A percentile compares a stretch with the other conserved stretches of the same genome.
Conservation (phyloP, 2,329 filamentous ascomycete genomes). For the Verticillium klebahnii region DNA sequence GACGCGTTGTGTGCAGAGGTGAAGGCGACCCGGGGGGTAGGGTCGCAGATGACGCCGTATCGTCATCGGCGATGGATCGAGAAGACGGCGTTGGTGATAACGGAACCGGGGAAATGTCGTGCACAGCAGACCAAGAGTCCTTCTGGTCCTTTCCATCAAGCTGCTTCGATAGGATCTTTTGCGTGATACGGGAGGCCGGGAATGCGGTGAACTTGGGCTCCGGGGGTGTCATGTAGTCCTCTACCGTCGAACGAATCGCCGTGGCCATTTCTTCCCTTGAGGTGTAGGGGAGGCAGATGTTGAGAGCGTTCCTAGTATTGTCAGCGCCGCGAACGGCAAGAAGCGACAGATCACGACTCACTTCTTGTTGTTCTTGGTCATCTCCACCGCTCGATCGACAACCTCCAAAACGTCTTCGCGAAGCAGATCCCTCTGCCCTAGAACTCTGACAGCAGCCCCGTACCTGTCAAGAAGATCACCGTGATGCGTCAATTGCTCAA, state of each 20-base stretch:
- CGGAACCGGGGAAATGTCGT: conserved; percentile 36
- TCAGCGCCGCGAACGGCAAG: background rate
- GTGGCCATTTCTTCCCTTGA: conserved; percentile 92
- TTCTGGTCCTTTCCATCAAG: conserved; percentile 37
- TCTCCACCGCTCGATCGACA: conserved; percentile 77
- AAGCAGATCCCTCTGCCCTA: conserved; percentile 80
- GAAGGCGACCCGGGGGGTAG: conserved; percentile 47
- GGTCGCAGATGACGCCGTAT: conserved; percentile 54
- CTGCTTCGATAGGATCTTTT: conserved; percentile 73
- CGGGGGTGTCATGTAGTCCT: conserved; percentile 75
- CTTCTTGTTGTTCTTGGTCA: conserved; percentile 85
- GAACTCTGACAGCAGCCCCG: conserved; percentile 77
- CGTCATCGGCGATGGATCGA: conserved; percentile 40
- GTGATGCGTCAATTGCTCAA: conserved; percentile 86
- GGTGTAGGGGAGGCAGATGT: conserved; percentile 97
- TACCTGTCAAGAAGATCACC: conserved; percentile 91
- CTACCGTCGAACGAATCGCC: conserved; percentile 80
- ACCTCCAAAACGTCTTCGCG: conserved; percentile 84
- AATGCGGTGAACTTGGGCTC: conserved; percentile 66
- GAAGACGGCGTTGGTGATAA: conserved; percentile 31
- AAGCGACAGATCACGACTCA: conserved; percentile 28
- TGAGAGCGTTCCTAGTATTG: conserved; percentile 54
- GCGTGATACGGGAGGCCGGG: conserved; percentile 80
- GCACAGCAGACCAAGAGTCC: conserved; percentile 24
- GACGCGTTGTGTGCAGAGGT: conserved; percentile 16